phyloP scores from a whole-genome alignment of 1,284 basidiomycete genomes.

The Microbotryum violaceum region DNA sequence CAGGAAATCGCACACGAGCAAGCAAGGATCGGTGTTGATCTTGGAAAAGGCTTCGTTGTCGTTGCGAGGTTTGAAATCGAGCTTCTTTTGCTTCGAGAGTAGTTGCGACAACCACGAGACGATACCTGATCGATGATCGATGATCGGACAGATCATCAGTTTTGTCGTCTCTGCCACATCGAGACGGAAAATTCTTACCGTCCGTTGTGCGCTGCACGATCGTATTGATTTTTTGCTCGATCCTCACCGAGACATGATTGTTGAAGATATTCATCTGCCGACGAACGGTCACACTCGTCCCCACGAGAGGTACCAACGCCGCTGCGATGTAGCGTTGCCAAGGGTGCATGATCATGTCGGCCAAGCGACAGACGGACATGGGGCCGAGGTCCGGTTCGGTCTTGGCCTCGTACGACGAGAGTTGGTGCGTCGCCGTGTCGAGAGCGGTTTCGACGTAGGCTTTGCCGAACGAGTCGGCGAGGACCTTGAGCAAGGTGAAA shows the following conservation, averaged over 20 bases:
- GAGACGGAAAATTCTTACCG: conserved; percentile 48
- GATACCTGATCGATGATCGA: conserved; percentile 32
- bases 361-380: conserved; percentile 59
- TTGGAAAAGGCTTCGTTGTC: conserved; percentile 90
- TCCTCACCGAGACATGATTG: conserved; percentile 74
- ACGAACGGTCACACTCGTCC: conserved; percentile 73
- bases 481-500: conserved; percentile 71
- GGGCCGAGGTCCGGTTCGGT: conserved; percentile 69
- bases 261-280: conserved; percentile 93
- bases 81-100: conserved; percentile 83
- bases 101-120: conserved; percentile 49
- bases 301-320: conserved; percentile 80
- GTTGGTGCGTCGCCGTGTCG: conserved; percentile 71
- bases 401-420: conserved; percentile 66
- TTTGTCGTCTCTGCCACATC: neutral
- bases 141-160: neutral
- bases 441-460: conserved; percentile 85
- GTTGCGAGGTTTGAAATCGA: conserved; percentile 92
- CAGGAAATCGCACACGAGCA: conserved; percentile 76
- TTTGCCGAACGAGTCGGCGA: conserved; percentile 79
- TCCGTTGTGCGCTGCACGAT: conserved; percentile 79
- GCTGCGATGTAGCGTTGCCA: conserved; percentile 96
- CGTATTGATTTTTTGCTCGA: conserved; percentile 78
- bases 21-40: conserved; percentile 91
- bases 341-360: conserved; percentile 86